These are phyloP conservation scores for Meripilus lineatus DNA, from an alignment of 1,284 basidiomycete species.

Conservation along the genomic window DNA sequence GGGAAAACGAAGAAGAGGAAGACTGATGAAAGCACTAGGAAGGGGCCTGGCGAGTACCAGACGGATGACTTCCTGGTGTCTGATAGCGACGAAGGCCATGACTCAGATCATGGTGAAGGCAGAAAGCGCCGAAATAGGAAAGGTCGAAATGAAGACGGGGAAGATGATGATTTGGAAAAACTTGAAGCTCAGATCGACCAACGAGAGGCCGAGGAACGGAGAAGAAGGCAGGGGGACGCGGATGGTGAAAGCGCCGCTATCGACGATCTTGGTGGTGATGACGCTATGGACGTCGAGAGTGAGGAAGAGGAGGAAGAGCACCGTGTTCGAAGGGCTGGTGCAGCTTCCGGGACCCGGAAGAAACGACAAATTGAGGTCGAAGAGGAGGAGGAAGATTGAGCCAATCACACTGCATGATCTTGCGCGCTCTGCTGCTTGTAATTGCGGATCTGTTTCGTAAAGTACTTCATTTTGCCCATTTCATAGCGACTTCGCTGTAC, in stretches of 20 bases:
- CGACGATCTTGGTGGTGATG: conserved; percentile 24
- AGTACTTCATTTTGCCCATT: too few species aligned
- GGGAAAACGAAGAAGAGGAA: conserved; percentile 26
- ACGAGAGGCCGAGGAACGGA: conserved; percentile 44
- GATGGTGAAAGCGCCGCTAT: conserved; percentile 9
- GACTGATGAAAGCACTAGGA: conserved; percentile 40
- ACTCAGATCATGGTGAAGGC: conserved; percentile 30
- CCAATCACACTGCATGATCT: too few species aligned
- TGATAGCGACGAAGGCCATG: conserved; percentile 62
- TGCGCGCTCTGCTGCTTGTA: background rate
- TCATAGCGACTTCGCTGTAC: too few species aligned
- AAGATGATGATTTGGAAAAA: conserved; percentile 61
- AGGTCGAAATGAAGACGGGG: conserved; percentile 37
- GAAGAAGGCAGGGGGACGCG: conserved; percentile 33
- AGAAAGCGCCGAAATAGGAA: conserved; percentile 35
- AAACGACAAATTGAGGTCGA: conserved; percentile 53
- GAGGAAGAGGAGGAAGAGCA: conserved; percentile 69
- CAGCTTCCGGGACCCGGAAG: conserved; percentile 48
- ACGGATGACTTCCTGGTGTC: conserved; percentile 81
- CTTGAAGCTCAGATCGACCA: conserved; percentile 58
- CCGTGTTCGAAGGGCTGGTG: conserved; percentile 48
- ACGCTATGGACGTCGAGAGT: conserved; percentile 69
- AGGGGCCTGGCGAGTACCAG: conserved; percentile 60
- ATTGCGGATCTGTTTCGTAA: background rate
- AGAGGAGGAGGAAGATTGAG: conserved; percentile 54